Base-by-base conservation (phyloP, 164 flowering plant genomes). In the Euptelea pleiosperma region DNA sequence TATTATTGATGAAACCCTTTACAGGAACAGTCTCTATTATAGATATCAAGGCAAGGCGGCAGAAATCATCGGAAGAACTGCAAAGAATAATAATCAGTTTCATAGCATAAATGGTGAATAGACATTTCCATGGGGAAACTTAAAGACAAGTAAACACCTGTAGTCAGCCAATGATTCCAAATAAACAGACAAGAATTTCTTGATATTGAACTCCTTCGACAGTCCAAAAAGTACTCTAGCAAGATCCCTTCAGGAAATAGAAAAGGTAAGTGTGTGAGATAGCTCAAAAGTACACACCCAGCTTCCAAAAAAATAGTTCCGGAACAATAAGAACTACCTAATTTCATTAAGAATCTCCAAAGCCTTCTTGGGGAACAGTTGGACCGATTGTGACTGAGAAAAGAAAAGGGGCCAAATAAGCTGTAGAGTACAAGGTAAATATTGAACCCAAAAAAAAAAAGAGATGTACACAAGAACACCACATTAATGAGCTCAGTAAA, bases 131-230 rank as follows among this genome's bases (percentile, higher is more conserved):
- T n/a, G 22, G 34, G 18, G 4, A 4, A 21, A 0, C 21, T 34
- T 15, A 18, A 34, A 50, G 26, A 25, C 18, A 4, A 28, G 11
- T 25, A 34, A 52, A 15, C 7, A 91, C 98, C 98, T 83, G 78
- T 73, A 63, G 41, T 71, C 75, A 62, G 76, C 65, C 66, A 90
- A 76, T 10, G 89, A 75, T n/a, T 77, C 84, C 70, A 93, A 47
- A 64, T 87, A 72, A 43, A 87, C 49, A n/a, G 68, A 52, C 44
- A 93, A 63, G 58, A 93, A 93, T 43, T 57, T 83, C 40, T 88
- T 85, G 15, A 82, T 81, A 45, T 86, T 84, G 79, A 83, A 93
- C 72, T 82, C 91, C 67, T 79, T 68, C 3, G 76, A 69, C 48
- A 93, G 63, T 19, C 62, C 82, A 41, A 41, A 34, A 30, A 93